These are phyloP conservation scores for Beauveria caledonica DNA, from an alignment of 2,329 filamentous ascomycete species.

Conservation along the genomic window DNA sequence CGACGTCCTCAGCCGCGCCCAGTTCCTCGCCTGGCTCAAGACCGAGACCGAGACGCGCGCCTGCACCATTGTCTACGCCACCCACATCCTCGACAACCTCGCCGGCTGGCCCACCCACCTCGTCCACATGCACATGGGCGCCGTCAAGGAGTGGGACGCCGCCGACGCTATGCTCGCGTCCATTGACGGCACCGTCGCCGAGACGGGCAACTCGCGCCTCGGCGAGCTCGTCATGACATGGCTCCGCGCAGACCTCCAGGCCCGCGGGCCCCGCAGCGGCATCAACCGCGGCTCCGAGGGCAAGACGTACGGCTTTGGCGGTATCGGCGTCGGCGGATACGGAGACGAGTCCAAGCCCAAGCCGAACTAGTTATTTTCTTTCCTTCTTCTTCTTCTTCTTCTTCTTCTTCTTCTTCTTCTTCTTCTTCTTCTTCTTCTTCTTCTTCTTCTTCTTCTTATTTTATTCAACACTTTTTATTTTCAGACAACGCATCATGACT, in stretches of 20 bases:
- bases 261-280: conserved; percentile 66
- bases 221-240: conserved; percentile 83
- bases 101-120: conserved; percentile 92
- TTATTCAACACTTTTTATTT: conserved; percentile 1
- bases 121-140: conserved; percentile 88
- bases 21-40: conserved; percentile 82
- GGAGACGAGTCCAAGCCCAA: conserved; percentile 42
- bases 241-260: conserved; percentile 72
- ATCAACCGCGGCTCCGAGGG: conserved; percentile 50
- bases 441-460: conserved; percentile 4
- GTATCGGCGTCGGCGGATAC: conserved; percentile 47
- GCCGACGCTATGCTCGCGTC: conserved; percentile 60
- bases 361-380: conserved; percentile 17
- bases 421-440: neutral
- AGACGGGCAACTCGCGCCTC: conserved; percentile 67
- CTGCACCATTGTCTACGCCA: conserved; percentile 95
- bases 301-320: conserved; percentile 49
- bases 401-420: conserved; percentile 1
- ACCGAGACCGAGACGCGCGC: conserved; percentile 71
- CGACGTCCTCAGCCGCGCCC: conserved; percentile 74
- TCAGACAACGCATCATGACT: conserved; percentile 3
- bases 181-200: conserved; percentile 30
- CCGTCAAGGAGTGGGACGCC: conserved; percentile 76
- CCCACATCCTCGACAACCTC: conserved; percentile 92
- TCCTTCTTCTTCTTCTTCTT: neutral